Base-by-base conservation (phyloP, 805 yeast genomes). In the Myxozyma geophila region DNA sequence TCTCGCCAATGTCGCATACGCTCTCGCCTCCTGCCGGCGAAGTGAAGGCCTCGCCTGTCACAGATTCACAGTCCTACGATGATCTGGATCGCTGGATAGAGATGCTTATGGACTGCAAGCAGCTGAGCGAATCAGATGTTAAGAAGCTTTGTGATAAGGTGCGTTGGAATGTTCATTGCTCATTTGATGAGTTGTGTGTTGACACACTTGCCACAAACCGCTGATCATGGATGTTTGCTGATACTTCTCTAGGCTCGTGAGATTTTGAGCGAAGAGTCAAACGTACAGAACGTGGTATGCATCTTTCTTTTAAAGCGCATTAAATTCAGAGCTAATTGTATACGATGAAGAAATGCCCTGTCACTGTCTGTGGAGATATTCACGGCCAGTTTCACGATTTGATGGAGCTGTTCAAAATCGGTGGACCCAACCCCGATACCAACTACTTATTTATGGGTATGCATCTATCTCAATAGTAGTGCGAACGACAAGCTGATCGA, bases 301-400 rank as follows among this genome's bases (percentile, higher is more conserved):
- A 33, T 44, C 13, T 19, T 12, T 41, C 12, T 12, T 13, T 2
- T 23, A 8, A 9, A 8, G n/a, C 19, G 10, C 19, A 39, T 21
- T 9, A 2, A n/a, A 1, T 13, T 12, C 47, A 12, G 13, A 19
- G n/a, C 55, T 55, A 36, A 56, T 52, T 21, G 17, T 9, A 13
- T 10, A 28, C 1, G n/a, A 28, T 28, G 28, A 28, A 66, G 69
- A 63, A 85, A 67, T 93, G 92, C 8, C 99, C 99, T 5, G 98
- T 95, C 41, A 93, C 98, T 19, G 88, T 93, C 17, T 89, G 96
- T 76, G 74, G 98, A 70, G 98, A 92, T 77, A 93, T 92, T 59
- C 98, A 92, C 75, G 98, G 98, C 47, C 98, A 92, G 77, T 92
- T 92, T 76, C 97, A 92, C 75, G 98, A 92, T 79, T 81, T 92